Evolutionary conservation across 257 asterid species (phyloP), one percentile per base, ranked within the genome.

Genomic region (Plantago elongata): DNA sequence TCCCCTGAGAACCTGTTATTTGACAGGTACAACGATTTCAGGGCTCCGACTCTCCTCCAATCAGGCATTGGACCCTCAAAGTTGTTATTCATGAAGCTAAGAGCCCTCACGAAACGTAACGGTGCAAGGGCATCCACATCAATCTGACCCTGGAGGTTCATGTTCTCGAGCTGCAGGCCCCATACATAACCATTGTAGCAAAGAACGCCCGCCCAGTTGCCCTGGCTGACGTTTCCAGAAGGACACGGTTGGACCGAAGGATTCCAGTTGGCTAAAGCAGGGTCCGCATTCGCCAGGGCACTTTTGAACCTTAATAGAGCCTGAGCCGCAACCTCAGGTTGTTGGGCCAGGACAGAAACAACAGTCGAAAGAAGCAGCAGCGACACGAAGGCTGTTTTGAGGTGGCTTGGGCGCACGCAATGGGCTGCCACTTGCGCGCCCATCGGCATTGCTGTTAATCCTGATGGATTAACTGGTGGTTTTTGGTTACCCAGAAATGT

Each of bases 1-100:
- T 63, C 64, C 3, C 97, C 99, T 0, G 89, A 71, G 65, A 92
- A 89, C 17, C 48, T 78, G 30, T 89, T 92, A 63, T 84, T 60
- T n/a, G 97, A 84, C 61, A 92, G 27, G 61, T 75, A 89, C 71
- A 92, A 56, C 1, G 96, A 76, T 65, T 84, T 86, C 64, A 92
- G 77, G 0, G 96, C 84, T 5, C 85, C 80, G 29, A 92, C 78
- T 72, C 83, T 92, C 48, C 83, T 73, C 95, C 97, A 89, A 62
- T 86, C 94, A 0, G 97, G 99, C 95, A 89, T 89, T 15, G 63
- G 38, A 16, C 99, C 99, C 30, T 83, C 82, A 16, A 92, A 84
- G 52, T 11, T 63, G 45, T 92, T 92, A 75, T 82, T 74, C 85
- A 71, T 89, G 62, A 92, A 72, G 74, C 97, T 89, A 5, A 92